Base-by-base conservation (phyloP, 805 yeast genomes). In the Wickerhamiella qilinensis region DNA sequence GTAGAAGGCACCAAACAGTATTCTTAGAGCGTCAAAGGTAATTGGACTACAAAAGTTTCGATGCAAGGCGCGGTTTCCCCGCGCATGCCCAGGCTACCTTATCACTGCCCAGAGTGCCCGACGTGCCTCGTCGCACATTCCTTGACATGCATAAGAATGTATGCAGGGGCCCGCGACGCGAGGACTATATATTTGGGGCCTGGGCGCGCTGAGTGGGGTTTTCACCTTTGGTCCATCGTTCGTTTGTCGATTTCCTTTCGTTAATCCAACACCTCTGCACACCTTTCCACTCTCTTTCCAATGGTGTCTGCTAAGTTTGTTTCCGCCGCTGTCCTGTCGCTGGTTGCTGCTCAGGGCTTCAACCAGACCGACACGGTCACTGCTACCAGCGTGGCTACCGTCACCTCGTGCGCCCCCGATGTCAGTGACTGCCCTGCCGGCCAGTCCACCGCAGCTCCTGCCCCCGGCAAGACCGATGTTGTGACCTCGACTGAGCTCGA, bases 351-450 rank as follows among this genome's bases (percentile, higher is more conserved):
- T n/a, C 27, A 18, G 22, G 37, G 22, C 14, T 31, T 37, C 38
- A 40, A 40, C 41, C 20, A 35, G 20, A 41, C 44, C 25, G 30
- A 39, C 16, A 19, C 20, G 15, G 59, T 49, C 14, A 44, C 47
- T 30, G 44, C 58, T 43, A 57, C 65, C 43, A 58, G 63, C 47
- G 55, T 64, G 52, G 69, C 56, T 43, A 65, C 73, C 56, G 55
- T 66, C 64, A 61, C 67, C 48, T 57, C 63, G 42, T 67, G 71
- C 58, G 68, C 46, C 37, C 47, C 62, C 16, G 50, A 52, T 37
- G 69, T 66, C 53, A 67, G 72, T 46, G 51, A 60, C 63, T 69
- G 75, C 60, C 72, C 72, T 53, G 39, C 37, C 38, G 39, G 37
- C 41, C 21, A 43, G 20, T 22, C 39, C 36, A 33, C 43, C 43